A percentile compares a stretch with the other conserved stretches of the same genome.
phyloP scores from a whole-genome alignment of 2,329 filamentous ascomycete genomes.

The Diaporthe sp. region DNA sequence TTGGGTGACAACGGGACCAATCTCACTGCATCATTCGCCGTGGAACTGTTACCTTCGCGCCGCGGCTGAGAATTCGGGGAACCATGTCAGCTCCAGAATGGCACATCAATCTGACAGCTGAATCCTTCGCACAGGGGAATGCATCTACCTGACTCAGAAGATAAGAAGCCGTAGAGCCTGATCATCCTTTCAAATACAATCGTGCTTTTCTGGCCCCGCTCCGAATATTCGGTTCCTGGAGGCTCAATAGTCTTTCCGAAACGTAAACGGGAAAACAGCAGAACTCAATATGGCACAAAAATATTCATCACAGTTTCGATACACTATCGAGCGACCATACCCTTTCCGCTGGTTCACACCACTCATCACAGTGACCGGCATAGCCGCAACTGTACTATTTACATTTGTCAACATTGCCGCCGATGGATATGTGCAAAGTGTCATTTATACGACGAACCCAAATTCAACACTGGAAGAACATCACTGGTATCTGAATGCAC shows the following conservation, averaged over 20 bases:
- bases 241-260: background rate
- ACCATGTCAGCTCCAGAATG: constrained; percentile 15
- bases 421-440: constrained; percentile 30
- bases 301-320: constrained; percentile 31
- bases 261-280: background rate
- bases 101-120: background rate
- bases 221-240: background rate
- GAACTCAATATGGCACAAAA: background rate
- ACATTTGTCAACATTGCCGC: constrained; percentile 38
- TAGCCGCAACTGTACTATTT: constrained; percentile 12
- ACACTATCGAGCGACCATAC: constrained; percentile 37
- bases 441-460: constrained; percentile 33
- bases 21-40: background rate
- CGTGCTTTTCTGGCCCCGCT: background rate
- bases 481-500: constrained; percentile 36
- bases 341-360: constrained; percentile 40
- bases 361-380: constrained; percentile 2
- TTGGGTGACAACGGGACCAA: constrained; percentile 2
- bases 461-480: constrained; percentile 33
- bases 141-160: background rate
- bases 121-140: background rate
- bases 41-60: background rate
- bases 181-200: background rate
- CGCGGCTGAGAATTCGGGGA: constrained; percentile 8
- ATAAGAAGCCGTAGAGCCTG: background rate